Conservation (phyloP, 129 eudicot genomes). For the Silybum marianum region DNA sequence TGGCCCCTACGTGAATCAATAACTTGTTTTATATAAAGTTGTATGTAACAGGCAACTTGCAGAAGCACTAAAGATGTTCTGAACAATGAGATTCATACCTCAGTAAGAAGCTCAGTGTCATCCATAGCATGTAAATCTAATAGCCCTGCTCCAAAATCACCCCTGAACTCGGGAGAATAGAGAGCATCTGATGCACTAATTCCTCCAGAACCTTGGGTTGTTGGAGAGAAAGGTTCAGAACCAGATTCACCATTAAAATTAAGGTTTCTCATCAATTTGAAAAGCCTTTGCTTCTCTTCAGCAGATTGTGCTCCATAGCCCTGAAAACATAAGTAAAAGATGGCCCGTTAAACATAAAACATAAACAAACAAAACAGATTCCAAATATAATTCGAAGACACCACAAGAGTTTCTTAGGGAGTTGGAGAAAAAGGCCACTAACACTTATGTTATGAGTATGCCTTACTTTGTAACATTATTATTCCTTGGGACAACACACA, state of each 20-base stretch:
- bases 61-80: conserved; percentile 8
- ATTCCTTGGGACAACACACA: not conserved
- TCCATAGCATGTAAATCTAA: conserved; percentile 98
- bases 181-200: conserved; percentile 59
- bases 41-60: not conserved
- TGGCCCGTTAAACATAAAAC: conserved; percentile 27
- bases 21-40: conserved; percentile 20
- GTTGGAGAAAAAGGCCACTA: conserved; percentile 3
- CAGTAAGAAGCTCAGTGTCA: conserved; percentile 96
- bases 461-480: not conserved
- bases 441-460: conserved; percentile 3
- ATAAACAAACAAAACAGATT: not conserved
- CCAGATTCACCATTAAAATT: conserved; percentile 86
- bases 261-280: conserved; percentile 88
- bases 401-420: conserved; percentile 6
- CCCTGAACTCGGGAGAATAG: conserved; percentile 82
- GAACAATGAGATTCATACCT: conserved; percentile 44
- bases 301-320: conserved; percentile 99
- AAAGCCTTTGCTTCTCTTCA: conserved; percentile 95
- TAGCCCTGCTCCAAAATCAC: conserved; percentile 99
- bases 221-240: conserved; percentile 85
- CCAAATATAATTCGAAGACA: not conserved
- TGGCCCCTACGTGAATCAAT: not conserved
- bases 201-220: conserved; percentile 70
- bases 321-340: conserved; percentile 41